A percentile compares a stretch with the other conserved stretches of the same genome.
Evolutionary conservation across 805 yeast genomes (phyloP).

Genomic region (Kuraishia piskuri): DNA sequence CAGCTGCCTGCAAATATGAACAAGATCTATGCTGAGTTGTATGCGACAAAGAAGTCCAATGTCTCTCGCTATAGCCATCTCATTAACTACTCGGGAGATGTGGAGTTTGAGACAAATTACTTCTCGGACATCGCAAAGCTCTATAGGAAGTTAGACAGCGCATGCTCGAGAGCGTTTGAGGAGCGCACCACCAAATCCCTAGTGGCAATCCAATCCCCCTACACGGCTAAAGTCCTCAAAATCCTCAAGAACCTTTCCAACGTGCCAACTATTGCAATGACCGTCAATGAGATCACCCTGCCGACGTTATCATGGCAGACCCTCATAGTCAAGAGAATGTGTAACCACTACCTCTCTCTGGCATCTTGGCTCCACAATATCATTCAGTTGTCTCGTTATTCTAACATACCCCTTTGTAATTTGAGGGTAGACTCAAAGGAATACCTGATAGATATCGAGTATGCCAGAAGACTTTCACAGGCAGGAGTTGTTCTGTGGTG

Average conservation of each 20-base stretch:
- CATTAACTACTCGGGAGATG: conserved; percentile 42
- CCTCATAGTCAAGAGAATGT: conserved; percentile 51
- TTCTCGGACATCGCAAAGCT: conserved; percentile 48
- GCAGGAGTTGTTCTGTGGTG: conserved; percentile 84
- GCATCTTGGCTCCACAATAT: conserved; percentile 67
- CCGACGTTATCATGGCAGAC: conserved; percentile 83
- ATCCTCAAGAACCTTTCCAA: conserved; percentile 38
- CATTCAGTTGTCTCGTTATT: conserved; percentile 56
- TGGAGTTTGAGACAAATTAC: conserved; percentile 47
- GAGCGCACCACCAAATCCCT: conserved; percentile 59
- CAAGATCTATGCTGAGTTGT: conserved; percentile 47
- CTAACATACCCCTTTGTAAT: conserved; percentile 83
- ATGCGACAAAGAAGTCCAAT: conserved; percentile 34
- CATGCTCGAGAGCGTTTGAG: conserved; percentile 48
- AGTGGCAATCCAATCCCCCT: conserved; percentile 70
- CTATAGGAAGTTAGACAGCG: conserved; percentile 47
- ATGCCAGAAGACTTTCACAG: conserved; percentile 65
- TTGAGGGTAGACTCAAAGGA: conserved; percentile 69
- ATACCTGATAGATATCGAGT: conserved; percentile 75
- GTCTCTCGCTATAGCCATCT: conserved; percentile 32
- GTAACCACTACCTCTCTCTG: conserved; percentile 63
- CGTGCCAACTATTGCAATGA: conserved; percentile 58
- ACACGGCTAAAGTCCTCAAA: conserved; percentile 34
- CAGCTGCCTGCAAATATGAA: conserved; percentile 48
- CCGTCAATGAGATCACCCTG: conserved; percentile 45